Base-by-base conservation (phyloP, 140 eudicot species). In the Stevia rebaudiana region DNA sequence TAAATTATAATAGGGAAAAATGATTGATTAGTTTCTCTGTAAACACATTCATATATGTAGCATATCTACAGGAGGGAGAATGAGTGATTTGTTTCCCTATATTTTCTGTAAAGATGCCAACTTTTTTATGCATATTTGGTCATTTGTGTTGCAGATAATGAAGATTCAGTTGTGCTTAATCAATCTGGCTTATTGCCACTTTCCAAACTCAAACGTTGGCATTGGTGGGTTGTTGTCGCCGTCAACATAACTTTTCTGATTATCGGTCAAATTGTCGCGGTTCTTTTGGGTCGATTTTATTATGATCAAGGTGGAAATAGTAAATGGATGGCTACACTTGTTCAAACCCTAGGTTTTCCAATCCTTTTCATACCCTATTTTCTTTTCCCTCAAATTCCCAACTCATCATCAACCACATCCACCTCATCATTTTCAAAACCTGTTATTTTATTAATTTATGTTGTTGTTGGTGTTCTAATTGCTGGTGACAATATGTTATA, bases 401-500 rank as follows among this genome's bases (percentile, higher is more conserved):
- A 60, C 7, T 33, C 81, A 63, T 33, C 81, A 63, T 64, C 90
- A 39, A 16, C 36, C 24, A 28, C 64, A 17, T 28, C 80, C 17
- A 3, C 68, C 61, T 35, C 75, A 36, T 50, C 75, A 2, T 10
- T 1, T 31, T 44, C 74, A 13, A 15, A 18, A 4, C 63, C 51
- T 0, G 8, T 49, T 46, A 23, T 81, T 9, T 12, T 71, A 9
- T 11, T 63, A 15, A 68, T 89, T 28, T 85, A 89, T 48, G 0
- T 83, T 0, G 64, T 62, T 3, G 48, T 85, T 11, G 97, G 98
- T 23, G 77, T 50, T 11, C 57, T 85, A 5, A 72, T 92, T 44
- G 95, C 98, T 0, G 95, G 95, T 11, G 89, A 92, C 70, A 92
- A 88, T 67, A 84, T 92, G 96, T 55, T 92, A 8, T 85, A 92